Conservation (phyloP, 108 stramenopile species). For the Chaetoceros muelleri region DNA sequence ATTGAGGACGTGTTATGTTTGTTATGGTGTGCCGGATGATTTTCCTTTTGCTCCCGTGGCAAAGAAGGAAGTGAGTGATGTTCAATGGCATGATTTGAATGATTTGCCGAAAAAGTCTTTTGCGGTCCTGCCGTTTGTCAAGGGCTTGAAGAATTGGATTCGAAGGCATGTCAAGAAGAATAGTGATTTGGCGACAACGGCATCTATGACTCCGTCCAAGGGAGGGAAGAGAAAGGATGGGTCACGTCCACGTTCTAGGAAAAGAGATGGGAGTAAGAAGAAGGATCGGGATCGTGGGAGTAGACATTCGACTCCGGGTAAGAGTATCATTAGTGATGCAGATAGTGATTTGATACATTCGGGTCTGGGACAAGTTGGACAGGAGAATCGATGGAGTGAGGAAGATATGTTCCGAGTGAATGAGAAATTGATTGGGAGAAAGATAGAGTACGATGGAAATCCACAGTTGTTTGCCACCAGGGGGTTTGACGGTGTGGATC, state of each 20-base stretch:
- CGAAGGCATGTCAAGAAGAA: conserved; percentile 15
- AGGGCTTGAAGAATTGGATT: conserved; percentile 57
- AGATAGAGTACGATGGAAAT: conserved; percentile 77
- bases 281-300: conserved; percentile 6
- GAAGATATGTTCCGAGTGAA: conserved; percentile 82
- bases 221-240: not conserved
- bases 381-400: conserved; percentile 62
- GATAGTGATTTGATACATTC: conserved; percentile 39
- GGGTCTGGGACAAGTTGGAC: conserved; percentile 43
- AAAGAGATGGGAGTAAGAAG: conserved; percentile 1
- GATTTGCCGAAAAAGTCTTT: conserved; percentile 55
- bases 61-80: conserved; percentile 65
- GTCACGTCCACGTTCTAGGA: not conserved
- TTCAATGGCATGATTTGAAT: conserved; percentile 50
- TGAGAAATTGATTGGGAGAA: conserved; percentile 47
- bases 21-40: conserved; percentile 63
- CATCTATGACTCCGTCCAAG: conserved; percentile 3
- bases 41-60: conserved; percentile 80
- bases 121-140: conserved; percentile 63
- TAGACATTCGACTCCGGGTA: conserved; percentile 15
- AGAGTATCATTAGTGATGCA: not conserved
- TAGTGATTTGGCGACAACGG: conserved; percentile 1
- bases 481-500: conserved; percentile 61
- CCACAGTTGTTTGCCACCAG: conserved; percentile 76
- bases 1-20: conserved; percentile 66